Conservation (phyloP, 2,329 filamentous ascomycete species). For the Aspergillus japonicus region DNA sequence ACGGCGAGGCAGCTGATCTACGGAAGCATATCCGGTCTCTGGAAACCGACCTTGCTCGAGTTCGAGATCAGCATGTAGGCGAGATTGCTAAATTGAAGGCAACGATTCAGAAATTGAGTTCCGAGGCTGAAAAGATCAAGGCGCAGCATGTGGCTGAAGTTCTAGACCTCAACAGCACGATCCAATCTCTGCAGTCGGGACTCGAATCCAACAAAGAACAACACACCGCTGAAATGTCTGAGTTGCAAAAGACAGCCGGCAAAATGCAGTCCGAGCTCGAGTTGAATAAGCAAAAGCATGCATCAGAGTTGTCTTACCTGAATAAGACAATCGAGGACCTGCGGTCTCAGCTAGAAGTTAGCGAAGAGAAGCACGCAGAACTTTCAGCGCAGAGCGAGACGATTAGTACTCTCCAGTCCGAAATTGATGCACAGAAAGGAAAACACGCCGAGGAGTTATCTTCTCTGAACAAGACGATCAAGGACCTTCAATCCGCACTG, state of each 20-base stretch:
- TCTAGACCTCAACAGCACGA: constrained; percentile 58
- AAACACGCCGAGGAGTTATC: constrained; percentile 58
- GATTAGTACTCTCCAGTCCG: constrained; percentile 56
- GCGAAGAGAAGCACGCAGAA: constrained; percentile 52
- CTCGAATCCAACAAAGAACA: constrained; percentile 34
- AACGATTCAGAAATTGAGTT: constrained; percentile 59
- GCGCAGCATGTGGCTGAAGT: constrained; percentile 60
- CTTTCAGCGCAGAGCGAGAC: constrained; percentile 57
- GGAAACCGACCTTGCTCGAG: constrained; percentile 51
- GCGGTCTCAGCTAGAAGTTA: constrained; percentile 49
- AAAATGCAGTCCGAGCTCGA: constrained; percentile 51
- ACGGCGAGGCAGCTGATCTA: constrained; percentile 64
- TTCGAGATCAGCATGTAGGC: constrained; percentile 51
- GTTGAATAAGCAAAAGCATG: constrained; percentile 50
- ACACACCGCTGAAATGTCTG: constrained; percentile 59
- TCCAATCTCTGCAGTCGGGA: constrained; percentile 56
- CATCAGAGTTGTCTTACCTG: constrained; percentile 59
- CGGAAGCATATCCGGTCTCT: constrained; percentile 61
- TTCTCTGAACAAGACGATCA: constrained; percentile 59
- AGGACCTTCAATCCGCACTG: constrained; percentile 53
- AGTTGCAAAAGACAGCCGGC: constrained; percentile 58
- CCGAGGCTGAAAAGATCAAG: constrained; percentile 52
- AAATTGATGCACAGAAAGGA: constrained; percentile 32
- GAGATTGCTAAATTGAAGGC: constrained; percentile 59
- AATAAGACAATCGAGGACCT: constrained; percentile 39